Percentiles rank a stretch among this genome's conserved stretches.
These are phyloP conservation scores for Fusarium agapanthi DNA, from an alignment of 2,329 filamentous ascomycete genomes.

Conservation along the genomic window DNA sequence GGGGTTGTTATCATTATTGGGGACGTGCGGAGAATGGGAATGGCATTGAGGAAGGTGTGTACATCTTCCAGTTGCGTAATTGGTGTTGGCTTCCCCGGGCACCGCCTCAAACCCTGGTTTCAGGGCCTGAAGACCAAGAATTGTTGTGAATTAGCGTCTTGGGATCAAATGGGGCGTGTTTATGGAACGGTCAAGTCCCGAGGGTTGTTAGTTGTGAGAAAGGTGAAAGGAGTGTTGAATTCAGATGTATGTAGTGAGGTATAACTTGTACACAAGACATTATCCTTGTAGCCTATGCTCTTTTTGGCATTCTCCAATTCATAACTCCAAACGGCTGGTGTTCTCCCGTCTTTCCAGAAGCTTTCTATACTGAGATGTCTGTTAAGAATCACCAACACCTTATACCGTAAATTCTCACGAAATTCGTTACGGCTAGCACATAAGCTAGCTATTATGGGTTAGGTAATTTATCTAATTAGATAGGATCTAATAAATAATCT, in stretches of 20 bases:
- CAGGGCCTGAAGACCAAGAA: not conserved
- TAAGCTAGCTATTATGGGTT: too few species aligned
- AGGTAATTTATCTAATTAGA: too few species aligned
- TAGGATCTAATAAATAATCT: too few species aligned
- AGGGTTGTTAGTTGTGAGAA: not conserved
- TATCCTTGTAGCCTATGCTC: not conserved
- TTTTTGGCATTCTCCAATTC: slow-evolving; percentile 1
- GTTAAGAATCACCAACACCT: not conserved
- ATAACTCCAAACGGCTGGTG: not conserved
- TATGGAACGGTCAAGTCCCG: slow-evolving; percentile 3
- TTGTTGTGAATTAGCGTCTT: not conserved
- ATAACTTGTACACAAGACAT: not conserved
- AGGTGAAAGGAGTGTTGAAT: not conserved
- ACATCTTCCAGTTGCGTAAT: not conserved
- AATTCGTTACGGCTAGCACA: too few species aligned
- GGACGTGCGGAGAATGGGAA: slow-evolving; percentile 27
- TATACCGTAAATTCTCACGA: too few species aligned
- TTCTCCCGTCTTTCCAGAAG: slow-evolving; percentile 17
- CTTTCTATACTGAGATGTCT: not conserved
- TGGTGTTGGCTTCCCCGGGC: not conserved
- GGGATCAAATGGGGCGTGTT: not conserved
- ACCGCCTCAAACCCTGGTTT: not conserved
- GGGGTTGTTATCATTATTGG: slow-evolving; percentile 25
- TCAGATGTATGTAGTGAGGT: not conserved
- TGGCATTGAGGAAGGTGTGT: not conserved